Conservation (phyloP, 495 filamentous ascomycete species). For the Penicillium parvum region DNA sequence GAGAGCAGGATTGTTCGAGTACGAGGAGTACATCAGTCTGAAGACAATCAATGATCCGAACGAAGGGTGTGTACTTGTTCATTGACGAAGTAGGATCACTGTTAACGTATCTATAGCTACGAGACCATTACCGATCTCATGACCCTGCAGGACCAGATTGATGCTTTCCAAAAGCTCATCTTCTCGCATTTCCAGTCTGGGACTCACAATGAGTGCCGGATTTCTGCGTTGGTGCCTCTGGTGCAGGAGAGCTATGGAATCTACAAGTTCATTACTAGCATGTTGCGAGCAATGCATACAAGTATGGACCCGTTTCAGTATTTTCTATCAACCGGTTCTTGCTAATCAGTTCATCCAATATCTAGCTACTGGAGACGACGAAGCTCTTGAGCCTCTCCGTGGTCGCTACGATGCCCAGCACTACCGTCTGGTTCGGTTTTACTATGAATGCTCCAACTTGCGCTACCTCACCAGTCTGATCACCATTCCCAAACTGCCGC, state of each 20-base stretch:
- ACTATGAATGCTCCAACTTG: constrained; percentile 97
- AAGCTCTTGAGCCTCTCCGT: constrained; percentile 86
- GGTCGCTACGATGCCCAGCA: constrained; percentile 91
- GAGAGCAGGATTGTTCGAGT: constrained; percentile 74
- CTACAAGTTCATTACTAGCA: constrained; percentile 93
- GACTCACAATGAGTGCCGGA: constrained; percentile 92
- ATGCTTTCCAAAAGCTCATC: constrained; percentile 95
- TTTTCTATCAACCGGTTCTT: no score
- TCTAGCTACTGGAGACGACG: constrained; percentile 84
- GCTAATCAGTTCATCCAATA: constrained; percentile 10
- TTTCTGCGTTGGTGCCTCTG: constrained; percentile 86
- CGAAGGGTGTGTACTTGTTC: constrained; percentile 57
- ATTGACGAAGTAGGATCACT: background rate
- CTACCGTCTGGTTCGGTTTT: constrained; percentile 92
- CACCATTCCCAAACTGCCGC: constrained; percentile 90
- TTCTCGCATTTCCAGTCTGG: constrained; percentile 91
- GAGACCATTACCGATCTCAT: constrained; percentile 96
- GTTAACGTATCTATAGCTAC: constrained; percentile 52
- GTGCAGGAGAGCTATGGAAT: constrained; percentile 99
- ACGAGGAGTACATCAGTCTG: constrained; percentile 97
- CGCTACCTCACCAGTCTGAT: constrained; percentile 95
- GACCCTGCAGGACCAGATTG: constrained; percentile 95
- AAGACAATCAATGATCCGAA: constrained; percentile 98
- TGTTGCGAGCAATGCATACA: constrained; percentile 94
- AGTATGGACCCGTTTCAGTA: constrained; percentile 49